These are phyloP conservation scores for Calonectria henricotiae DNA, from an alignment of 2,329 filamentous ascomycete genomes.

Conservation along the genomic window DNA sequence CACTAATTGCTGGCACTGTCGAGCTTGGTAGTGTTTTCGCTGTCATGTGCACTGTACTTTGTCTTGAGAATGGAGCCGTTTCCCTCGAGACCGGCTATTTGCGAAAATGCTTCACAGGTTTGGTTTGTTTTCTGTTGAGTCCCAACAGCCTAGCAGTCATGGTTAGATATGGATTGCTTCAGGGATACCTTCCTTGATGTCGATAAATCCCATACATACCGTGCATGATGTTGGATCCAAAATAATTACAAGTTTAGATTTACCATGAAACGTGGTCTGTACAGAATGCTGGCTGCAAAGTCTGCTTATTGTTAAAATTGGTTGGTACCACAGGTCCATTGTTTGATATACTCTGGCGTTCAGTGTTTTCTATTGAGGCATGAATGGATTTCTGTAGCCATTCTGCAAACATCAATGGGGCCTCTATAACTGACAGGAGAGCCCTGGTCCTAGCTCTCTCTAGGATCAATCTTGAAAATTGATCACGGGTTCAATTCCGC, in stretches of 20 bases:
- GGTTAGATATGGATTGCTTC: background rate
- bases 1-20: too few species aligned
- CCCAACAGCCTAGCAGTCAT: constrained; percentile 6
- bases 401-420: background rate
- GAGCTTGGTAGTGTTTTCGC: too few species aligned
- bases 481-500: background rate
- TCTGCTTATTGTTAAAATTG: background rate
- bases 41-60: too few species aligned
- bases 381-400: background rate
- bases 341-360: background rate
- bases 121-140: background rate
- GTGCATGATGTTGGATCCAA: constrained; percentile 30
- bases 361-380: background rate
- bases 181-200: too few species aligned
- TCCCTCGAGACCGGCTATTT: too few species aligned
- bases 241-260: background rate
- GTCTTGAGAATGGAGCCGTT: too few species aligned
- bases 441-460: background rate
- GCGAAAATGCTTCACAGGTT: too few species aligned
- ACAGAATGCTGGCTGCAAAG: background rate
- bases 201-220: background rate
- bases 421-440: background rate
- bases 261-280: background rate
- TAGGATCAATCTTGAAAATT: background rate
- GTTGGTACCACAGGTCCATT: background rate